These are phyloP conservation scores for Dothideomycetes sp. DNA, from an alignment of 2,329 filamentous ascomycete species.

Conservation along the genomic window DNA sequence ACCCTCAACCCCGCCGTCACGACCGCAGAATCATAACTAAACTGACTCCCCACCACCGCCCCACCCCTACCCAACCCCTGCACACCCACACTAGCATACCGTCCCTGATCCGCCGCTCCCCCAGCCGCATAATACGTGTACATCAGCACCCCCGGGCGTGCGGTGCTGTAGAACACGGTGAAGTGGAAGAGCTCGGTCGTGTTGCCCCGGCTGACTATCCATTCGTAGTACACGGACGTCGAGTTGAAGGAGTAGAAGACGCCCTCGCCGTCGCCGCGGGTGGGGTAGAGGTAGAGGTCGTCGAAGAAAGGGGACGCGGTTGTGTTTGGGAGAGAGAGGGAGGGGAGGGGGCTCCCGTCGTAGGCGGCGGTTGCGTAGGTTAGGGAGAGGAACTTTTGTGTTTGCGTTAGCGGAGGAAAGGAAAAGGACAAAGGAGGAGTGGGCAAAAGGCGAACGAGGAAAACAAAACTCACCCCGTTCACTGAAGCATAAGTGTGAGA, in stretches of 20 bases:
- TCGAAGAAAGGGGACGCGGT: slow-evolving; percentile 21
- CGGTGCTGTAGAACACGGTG: slow-evolving; percentile 18
- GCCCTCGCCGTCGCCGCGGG: slow-evolving; percentile 13
- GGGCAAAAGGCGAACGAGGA: not conserved
- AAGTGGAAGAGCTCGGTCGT: slow-evolving; percentile 19
- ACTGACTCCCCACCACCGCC: slow-evolving; percentile 15
- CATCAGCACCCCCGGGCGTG: slow-evolving; percentile 17
- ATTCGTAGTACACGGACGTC: slow-evolving; percentile 20
- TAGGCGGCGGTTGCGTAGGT: slow-evolving; percentile 16
- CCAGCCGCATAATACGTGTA: slow-evolving; percentile 19
- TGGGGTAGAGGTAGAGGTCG: slow-evolving; percentile 18
- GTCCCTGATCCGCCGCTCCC: slow-evolving; percentile 8
- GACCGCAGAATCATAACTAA: slow-evolving; percentile 9
- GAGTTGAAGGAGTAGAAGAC: slow-evolving; percentile 21
- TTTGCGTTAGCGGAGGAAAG: not conserved
- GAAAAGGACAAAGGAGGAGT: not conserved
- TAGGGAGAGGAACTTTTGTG: slow-evolving; percentile 16
- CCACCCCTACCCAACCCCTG: slow-evolving; percentile 12
- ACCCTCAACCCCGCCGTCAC: slow-evolving; percentile 15
- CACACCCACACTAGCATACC: slow-evolving; percentile 8
- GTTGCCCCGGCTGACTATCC: slow-evolving; percentile 15
- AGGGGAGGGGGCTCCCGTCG: slow-evolving; percentile 14
- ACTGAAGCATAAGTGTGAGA: slow-evolving; percentile 16
- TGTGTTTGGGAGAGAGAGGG: slow-evolving; percentile 15
- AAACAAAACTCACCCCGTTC: slow-evolving; percentile 16